A percentile compares a stretch with the other conserved stretches of the same genome.
These are phyloP conservation scores for Eruca vesicaria DNA, from an alignment of 441 rosid species.

Conservation along the genomic window DNA sequence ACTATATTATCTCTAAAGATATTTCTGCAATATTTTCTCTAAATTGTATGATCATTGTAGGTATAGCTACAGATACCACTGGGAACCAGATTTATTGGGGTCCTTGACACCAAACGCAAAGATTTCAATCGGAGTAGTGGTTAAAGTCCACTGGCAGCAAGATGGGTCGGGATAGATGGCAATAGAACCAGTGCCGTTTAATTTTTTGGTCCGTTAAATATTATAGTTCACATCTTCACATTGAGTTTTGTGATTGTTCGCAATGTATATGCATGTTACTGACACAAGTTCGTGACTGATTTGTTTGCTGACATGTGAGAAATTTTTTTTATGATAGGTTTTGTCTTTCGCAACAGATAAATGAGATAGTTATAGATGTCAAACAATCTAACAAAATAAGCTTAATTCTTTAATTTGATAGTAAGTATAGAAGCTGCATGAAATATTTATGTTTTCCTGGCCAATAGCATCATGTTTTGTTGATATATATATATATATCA, in stretches of 20 bases:
- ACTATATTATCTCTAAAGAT: too few relatives aligned
- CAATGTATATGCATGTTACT: background rate
- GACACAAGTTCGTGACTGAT: background rate
- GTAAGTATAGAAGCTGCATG: background rate
- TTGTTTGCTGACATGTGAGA: background rate
- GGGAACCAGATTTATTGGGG: too few relatives aligned
- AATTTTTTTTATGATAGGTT: background rate
- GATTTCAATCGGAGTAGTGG: constrained; percentile 76
- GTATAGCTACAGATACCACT: constrained; percentile 49
- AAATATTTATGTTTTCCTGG: background rate
- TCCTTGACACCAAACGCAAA: constrained; percentile 60
- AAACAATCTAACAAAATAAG: background rate
- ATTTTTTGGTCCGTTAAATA: background rate
- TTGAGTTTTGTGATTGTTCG: background rate
- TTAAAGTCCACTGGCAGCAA: constrained; percentile 85
- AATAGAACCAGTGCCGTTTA: background rate
- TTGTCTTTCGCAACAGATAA: background rate
- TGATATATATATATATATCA: background rate
- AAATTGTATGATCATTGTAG: background rate
- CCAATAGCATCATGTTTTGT: background rate
- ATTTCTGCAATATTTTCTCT: too few relatives aligned
- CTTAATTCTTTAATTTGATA: background rate
- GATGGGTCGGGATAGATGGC: constrained; percentile 65
- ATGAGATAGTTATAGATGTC: background rate
- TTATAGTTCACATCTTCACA: background rate